These are phyloP conservation scores for Erythrophleum ivorense DNA, from an alignment of 331 rosid genomes.

Conservation along the genomic window DNA sequence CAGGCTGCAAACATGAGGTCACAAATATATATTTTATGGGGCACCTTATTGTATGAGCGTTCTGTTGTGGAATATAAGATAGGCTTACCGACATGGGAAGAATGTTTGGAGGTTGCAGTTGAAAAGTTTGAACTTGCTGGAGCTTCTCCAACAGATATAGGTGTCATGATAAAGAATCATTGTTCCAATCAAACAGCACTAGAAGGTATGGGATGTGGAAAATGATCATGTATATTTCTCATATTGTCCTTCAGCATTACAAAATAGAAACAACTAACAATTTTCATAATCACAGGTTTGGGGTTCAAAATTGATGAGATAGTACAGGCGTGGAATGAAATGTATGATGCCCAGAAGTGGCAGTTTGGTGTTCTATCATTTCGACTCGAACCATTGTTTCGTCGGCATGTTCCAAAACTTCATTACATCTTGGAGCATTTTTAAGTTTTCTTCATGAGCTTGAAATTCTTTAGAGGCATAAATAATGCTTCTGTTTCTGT, in stretches of 20 bases:
- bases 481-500: constrained; percentile 45
- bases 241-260: constrained; percentile 4
- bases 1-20: constrained; percentile 75
- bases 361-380: constrained; percentile 90
- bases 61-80: constrained; percentile 81
- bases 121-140: constrained; percentile 93
- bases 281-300: constrained; percentile 50
- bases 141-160: constrained; percentile 81
- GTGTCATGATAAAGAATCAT: constrained; percentile 78
- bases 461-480: constrained; percentile 51
- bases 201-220: constrained; percentile 65
- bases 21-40: constrained; percentile 82
- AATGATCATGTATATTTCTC: constrained; percentile 30
- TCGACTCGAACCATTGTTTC: constrained; percentile 93
- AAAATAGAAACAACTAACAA: constrained; percentile 26
- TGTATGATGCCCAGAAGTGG: constrained; percentile 97
- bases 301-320: constrained; percentile 93
- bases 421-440: constrained; percentile 79
- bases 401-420: constrained; percentile 86
- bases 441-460: constrained; percentile 45
- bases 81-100: constrained; percentile 84
- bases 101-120: constrained; percentile 85
- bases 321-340: constrained; percentile 96
- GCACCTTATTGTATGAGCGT: constrained; percentile 81
- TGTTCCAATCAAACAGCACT: constrained; percentile 75